Evolutionary conservation across 164 flowering plant species (phyloP).

Genomic region (Platanus orientalis): DNA sequence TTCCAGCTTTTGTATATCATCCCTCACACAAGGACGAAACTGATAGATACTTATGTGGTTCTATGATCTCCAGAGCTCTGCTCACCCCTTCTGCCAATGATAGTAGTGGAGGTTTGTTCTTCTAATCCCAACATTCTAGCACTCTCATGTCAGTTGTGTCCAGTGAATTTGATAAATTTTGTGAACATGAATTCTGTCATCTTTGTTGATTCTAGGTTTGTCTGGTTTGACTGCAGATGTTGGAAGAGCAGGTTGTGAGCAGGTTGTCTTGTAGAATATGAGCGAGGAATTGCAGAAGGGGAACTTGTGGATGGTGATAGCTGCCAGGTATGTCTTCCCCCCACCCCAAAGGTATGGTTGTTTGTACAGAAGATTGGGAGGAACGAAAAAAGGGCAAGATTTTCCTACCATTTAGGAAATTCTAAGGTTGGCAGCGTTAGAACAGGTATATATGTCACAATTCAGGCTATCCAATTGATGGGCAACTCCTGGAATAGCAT

Average conservation of each 20-base stretch:
- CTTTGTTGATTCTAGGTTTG: background rate
- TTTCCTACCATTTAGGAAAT: too few species aligned
- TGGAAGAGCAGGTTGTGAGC: conserved; percentile 30
- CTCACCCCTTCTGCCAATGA: conserved; percentile 37
- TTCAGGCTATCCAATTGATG: background rate
- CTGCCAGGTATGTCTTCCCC: conserved; percentile 68
- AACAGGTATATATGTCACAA: background rate
- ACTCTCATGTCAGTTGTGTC: background rate
- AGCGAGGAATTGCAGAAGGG: conserved; percentile 71
- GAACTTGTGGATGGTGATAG: conserved; percentile 85
- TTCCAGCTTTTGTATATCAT: conserved; percentile 9
- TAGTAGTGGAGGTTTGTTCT: conserved; percentile 37
- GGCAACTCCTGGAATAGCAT: conserved; percentile 1
- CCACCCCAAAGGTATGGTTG: background rate
- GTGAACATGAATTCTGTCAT: background rate
- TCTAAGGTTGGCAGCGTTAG: background rate
- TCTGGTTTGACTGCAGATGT: conserved; percentile 25
- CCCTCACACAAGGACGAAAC: conserved; percentile 14
- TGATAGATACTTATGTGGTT: conserved; percentile 19
- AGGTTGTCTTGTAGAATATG: conserved; percentile 95
- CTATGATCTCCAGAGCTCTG: conserved; percentile 43
- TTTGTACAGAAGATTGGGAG: background rate
- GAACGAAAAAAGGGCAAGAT: too few species aligned
- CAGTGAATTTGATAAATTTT: conserved; percentile 1
- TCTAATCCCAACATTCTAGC: background rate